Conservation (phyloP, 1,284 basidiomycete genomes). For the Paramarasmius palmivorus region DNA sequence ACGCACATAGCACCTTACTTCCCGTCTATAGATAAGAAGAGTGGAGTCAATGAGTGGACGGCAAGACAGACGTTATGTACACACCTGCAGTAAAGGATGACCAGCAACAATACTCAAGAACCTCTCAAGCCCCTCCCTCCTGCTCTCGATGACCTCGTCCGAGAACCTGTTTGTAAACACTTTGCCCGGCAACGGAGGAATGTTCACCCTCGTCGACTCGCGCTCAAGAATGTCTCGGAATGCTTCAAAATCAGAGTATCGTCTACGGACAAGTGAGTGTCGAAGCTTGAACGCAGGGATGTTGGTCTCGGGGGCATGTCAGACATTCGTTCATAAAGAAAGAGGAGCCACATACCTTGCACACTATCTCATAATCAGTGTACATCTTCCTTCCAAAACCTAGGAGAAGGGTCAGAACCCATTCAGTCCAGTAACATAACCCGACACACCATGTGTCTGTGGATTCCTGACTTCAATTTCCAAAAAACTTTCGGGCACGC, state of each 20-base stretch:
- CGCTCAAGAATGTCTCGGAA: constrained; percentile 98
- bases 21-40: constrained; percentile 71
- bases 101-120: constrained; percentile 97
- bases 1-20: constrained; percentile 95
- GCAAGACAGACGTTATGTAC: constrained; percentile 22
- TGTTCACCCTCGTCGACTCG: constrained; percentile 96
- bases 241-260: constrained; percentile 99
- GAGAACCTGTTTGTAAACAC: constrained; percentile 96
- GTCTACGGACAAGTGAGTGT: constrained; percentile 91
- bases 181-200: constrained; percentile 95
- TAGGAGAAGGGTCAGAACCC: constrained; percentile 30
- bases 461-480: constrained; percentile 98
- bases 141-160: constrained; percentile 93
- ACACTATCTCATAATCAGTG: constrained; percentile 98
- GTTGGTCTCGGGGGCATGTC: constrained; percentile 73
- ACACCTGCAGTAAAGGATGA: constrained; percentile 91
- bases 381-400: constrained; percentile 98
- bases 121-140: constrained; percentile 92
- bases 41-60: not conserved
- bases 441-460: constrained; percentile 85
- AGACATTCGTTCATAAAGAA: not conserved
- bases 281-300: constrained; percentile 98
- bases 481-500: constrained; percentile 94
- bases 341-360: constrained; percentile 68
- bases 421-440: not conserved